Evolutionary conservation across 176 grass and related monocot species (phyloP).

Genomic region (Aechmea fasciata): DNA sequence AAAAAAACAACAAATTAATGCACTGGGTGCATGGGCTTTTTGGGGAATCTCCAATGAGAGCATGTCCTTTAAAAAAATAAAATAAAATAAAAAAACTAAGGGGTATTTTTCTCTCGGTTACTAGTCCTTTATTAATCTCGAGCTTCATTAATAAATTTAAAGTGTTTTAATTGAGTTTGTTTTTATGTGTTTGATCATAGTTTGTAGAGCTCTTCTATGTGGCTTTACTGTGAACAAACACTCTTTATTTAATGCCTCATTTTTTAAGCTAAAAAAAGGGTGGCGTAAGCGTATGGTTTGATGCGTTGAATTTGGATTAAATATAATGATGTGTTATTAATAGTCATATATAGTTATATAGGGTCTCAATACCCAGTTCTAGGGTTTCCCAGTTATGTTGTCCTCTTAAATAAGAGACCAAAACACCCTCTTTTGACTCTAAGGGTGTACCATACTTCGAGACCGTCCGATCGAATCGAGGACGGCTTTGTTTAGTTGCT

Average conservation of each 20-base stretch:
- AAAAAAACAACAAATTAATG: neutral
- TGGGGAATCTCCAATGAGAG: slow-evolving; percentile 5
- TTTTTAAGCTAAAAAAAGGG: slow-evolving; percentile 2
- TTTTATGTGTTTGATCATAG: too few relatives aligned
- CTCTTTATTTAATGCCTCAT: neutral
- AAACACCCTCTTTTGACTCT: neutral
- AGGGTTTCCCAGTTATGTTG: neutral
- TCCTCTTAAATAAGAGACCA: neutral
- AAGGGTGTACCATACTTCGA: neutral
- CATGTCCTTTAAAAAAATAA: neutral
- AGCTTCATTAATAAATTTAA: neutral
- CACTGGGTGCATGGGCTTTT: neutral
- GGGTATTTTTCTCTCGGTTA: neutral
- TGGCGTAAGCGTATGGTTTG: slow-evolving; percentile 14
- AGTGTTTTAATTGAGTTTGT: too few relatives aligned
- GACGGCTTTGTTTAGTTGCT: neutral
- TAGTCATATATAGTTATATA: neutral
- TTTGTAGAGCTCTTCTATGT: too few relatives aligned
- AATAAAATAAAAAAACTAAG: neutral
- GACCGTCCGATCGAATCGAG: neutral
- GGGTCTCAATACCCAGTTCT: neutral
- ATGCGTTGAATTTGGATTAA: neutral
- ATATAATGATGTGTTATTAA: neutral
- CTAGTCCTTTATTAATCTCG: neutral
- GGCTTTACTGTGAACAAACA: too few relatives aligned